Conservation (phyloP, 192 early-diverging fungal species). For the Coemansia sp. region DNA sequence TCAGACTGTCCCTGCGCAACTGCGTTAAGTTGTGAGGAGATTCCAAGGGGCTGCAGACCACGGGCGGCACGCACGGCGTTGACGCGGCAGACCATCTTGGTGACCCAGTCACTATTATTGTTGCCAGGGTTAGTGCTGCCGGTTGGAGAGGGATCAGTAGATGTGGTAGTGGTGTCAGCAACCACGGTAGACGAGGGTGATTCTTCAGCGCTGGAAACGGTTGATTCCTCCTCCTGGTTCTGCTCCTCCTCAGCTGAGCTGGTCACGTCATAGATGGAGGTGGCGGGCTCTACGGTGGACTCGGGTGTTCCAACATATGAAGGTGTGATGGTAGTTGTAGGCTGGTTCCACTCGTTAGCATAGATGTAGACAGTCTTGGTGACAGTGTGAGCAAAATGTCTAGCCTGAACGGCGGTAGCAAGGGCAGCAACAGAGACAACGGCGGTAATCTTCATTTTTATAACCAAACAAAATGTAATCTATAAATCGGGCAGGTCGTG, state of each 20-base stretch:
- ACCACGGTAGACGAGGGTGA: too few species aligned
- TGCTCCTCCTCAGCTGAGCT: too few species aligned
- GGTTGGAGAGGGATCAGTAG: constrained; percentile 8
- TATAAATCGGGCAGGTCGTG: neutral
- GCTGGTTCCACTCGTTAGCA: too few species aligned
- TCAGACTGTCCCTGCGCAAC: constrained; percentile 45
- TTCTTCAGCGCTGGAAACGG: too few species aligned
- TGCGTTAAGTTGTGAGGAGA: constrained; percentile 20
- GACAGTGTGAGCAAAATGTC: constrained; percentile 9
- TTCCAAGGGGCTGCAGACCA: constrained; percentile 25
- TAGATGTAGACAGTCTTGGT: constrained; percentile 5
- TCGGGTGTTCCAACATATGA: too few species aligned
- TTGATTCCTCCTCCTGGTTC: too few species aligned
- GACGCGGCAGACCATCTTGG: constrained; percentile 40
- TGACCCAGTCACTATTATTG: constrained; percentile 21
- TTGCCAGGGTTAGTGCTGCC: constrained; percentile 6
- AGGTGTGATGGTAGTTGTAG: too few species aligned
- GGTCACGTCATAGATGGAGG: too few species aligned
- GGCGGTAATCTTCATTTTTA: constrained; percentile 34
- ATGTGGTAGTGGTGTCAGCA: too few species aligned
- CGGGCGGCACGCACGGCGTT: constrained; percentile 31
- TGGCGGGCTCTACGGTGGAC: too few species aligned
- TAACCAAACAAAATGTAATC: too few species aligned
- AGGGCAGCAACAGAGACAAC: constrained; percentile 29
- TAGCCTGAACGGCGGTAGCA: constrained; percentile 22